Evolutionary conservation across 768 basidiomycete genomes (phyloP), one percentile per base, ranked within the genome.

Genomic region (Hypholoma fasciculare): DNA sequence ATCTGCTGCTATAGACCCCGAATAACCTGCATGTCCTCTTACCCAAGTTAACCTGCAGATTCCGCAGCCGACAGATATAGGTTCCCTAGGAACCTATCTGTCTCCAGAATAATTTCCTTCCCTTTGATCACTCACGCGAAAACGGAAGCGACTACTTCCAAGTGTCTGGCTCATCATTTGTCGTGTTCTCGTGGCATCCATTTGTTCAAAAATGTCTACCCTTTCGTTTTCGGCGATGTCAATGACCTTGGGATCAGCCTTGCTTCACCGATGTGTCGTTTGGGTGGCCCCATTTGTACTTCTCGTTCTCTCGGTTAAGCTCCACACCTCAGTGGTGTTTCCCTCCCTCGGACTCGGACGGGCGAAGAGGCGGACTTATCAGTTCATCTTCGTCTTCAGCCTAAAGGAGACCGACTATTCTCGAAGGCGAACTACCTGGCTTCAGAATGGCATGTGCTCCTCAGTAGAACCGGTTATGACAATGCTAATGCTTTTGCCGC

Each of bases 31-130:
- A 20, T 37, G 54, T 30, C 52, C 52, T 27, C 38, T 43, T 61
- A 48, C 39, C 43, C 54, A 62, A 55, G 38, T 51, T 49, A 30
- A 51, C 50, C 50, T 55, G 34, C 56, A 49, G 50, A 47, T 47
- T 62, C 61, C 61, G 61, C 61, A 62, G 57, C 54, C 34, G 46
- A 56, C 61, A 44, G 39, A 59, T 56, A 56, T 56, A 51, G 61
- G 54, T 53, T 56, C 44, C 61, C 56, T 54, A 51, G 54, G 46
- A 52, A 27, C 42, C 54, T 49, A 37, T 30, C 58, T 59, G 36
- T 23, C 50, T 30, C 50, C 55, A 47, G 54, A 54, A 36, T 46
- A 46, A 27, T 39, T 42, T 54, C 19, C 12, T 34, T 49, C 44
- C 38, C 40, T 34, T 34, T 47, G 43, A 11, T 36, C 44, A 46